Base-by-base conservation (phyloP, 805 yeast genomes). In the Barnettozyma populi region DNA sequence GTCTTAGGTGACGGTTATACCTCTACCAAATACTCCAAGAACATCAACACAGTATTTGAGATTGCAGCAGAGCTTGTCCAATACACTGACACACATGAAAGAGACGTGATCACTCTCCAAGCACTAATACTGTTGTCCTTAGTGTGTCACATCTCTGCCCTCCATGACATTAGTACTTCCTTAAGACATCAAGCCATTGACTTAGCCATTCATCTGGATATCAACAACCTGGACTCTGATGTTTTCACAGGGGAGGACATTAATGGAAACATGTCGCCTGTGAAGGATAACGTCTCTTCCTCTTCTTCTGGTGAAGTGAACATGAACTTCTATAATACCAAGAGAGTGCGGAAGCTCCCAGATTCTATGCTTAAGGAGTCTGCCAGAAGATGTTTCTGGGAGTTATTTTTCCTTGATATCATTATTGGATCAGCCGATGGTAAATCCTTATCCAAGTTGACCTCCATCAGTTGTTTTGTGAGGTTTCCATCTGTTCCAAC, bases 361-460 rank as follows among this genome's bases (percentile, higher is more conserved):
- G 60, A 51, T 3, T 34, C 32, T 4, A 41, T 48, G 11, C 14
- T 63, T 7, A 53, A 55, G 21, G 63, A 61, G 13, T 48, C 66
- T 36, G 71, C 72, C 5, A 65, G 81, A 46, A 63, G 78, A 48
- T 66, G 75, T 10, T 70, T 74, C 50, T 76, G 81, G 81, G 82
- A 76, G 47, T 55, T 75, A 6, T 72, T 73, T 54, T 76, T 75
- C 54, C 65, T 76, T 44, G 82, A 76, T 57, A 73, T 76, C 9
- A 63, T 75, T 34, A 73, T 75, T 50, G 81, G 80, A 1, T 75
- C 79, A 7, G 78, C 82, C 0, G 78, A 76, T 43, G 81, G 80
- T 10, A 65, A 63, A 43, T 61, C 77, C 1, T 57, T 67, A 13
- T 73, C 79, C 2, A 54, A 60, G 10, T 51, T 77, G 14, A 69